Evolutionary conservation across 2,329 filamentous ascomycete species (phyloP).

Genomic region (Trichoderma arundinaceum): DNA sequence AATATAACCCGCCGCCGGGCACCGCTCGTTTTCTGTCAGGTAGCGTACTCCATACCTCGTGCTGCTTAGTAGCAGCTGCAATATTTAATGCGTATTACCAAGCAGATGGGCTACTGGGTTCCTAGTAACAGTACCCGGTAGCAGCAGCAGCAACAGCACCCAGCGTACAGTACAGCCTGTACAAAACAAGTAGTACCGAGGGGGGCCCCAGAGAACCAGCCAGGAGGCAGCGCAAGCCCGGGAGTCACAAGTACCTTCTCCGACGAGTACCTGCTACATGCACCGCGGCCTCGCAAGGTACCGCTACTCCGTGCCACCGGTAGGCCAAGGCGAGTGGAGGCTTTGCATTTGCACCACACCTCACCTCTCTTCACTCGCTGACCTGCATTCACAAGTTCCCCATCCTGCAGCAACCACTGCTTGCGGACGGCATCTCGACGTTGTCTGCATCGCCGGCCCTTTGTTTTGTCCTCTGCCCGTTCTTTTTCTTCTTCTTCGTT

Average conservation of each 20-base stretch:
- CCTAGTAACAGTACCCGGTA: too few species aligned
- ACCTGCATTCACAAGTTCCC: constrained; percentile 31
- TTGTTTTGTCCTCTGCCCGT: constrained; percentile 10
- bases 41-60: not conserved
- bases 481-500: constrained; percentile 8
- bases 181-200: too few species aligned
- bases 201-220: too few species aligned
- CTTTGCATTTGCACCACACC: constrained; percentile 30
- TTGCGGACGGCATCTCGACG: constrained; percentile 28
- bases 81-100: too few species aligned
- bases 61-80: too few species aligned
- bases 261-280: constrained; percentile 14
- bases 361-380: constrained; percentile 31
- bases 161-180: too few species aligned
- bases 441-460: constrained; percentile 28
- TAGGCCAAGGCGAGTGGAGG: constrained; percentile 19
- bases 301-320: constrained; percentile 12
- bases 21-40: not conserved
- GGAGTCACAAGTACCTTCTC: not conserved
- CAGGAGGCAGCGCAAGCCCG: not conserved
- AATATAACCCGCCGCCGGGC: not conserved
- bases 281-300: constrained; percentile 9
- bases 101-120: too few species aligned
- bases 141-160: too few species aligned
- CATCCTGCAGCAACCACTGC: constrained; percentile 29